A percentile compares a stretch with the other conserved stretches of the same genome.
These are phyloP conservation scores for Dactylis glomerata DNA, from an alignment of 176 grass and related monocot species.

Conservation along the genomic window DNA sequence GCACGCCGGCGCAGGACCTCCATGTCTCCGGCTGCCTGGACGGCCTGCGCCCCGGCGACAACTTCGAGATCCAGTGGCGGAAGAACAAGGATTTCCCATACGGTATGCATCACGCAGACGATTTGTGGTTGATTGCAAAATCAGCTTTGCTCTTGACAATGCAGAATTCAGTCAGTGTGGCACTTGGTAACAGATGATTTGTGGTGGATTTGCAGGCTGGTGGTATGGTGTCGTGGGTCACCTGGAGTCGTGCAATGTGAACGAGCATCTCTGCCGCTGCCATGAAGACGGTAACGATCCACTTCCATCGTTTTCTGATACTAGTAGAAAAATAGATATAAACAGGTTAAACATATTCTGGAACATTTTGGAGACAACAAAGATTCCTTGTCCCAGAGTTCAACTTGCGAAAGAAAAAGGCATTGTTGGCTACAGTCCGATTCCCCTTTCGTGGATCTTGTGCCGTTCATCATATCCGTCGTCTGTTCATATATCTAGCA, in stretches of 20 bases:
- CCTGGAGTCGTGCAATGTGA: constrained; percentile 52
- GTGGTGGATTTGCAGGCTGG: constrained; percentile 56
- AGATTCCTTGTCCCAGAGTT: constrained; percentile 1
- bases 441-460: constrained; percentile 6
- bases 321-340: no score
- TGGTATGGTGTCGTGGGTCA: constrained; percentile 93
- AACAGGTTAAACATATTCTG: neutral
- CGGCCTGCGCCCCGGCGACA: constrained; percentile 55
- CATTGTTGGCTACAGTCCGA: neutral
- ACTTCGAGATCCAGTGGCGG: constrained; percentile 93
- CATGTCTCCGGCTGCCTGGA: constrained; percentile 59
- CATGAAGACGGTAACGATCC: constrained; percentile 60
- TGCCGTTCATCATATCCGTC: neutral
- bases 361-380: neutral
- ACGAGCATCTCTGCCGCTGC: constrained; percentile 72
- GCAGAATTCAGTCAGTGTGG: neutral
- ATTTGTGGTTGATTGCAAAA: no score
- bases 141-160: neutral
- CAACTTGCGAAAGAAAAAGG: neutral
- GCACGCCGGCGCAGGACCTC: constrained; percentile 59
- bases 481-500: neutral
- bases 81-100: constrained; percentile 95
- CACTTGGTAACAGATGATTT: constrained; percentile 1
- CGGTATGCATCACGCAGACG: constrained; percentile 36
- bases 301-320: neutral